Evolutionary conservation across 164 flowering plant genomes (phyloP).

Genomic region (Nymphaea colorata): DNA sequence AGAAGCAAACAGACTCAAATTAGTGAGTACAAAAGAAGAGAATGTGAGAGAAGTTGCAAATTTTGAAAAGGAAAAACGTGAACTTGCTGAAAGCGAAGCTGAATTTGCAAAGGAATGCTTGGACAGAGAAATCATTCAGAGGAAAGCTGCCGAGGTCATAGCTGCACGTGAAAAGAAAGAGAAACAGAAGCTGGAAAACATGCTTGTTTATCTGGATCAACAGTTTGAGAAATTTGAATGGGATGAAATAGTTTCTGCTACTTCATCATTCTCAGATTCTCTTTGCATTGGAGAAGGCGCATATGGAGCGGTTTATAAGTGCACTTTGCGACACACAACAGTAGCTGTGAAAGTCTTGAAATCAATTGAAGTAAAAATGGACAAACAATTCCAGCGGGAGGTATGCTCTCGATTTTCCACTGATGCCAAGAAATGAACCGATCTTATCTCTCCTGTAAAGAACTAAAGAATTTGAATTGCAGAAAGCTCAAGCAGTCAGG

Average conservation of each 20-base stretch:
- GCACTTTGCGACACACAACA: constrained; percentile 51
- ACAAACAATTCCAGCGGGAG: constrained; percentile 76
- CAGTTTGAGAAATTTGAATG: constrained; percentile 49
- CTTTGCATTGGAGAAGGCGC: constrained; percentile 70
- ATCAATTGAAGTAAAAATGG: constrained; percentile 26
- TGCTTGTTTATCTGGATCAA: constrained; percentile 21
- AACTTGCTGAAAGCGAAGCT: constrained; percentile 47
- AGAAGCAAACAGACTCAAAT: constrained; percentile 43
- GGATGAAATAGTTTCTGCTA: constrained; percentile 71
- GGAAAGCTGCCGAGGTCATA: constrained; percentile 46
- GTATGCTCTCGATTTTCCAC: constrained; percentile 14
- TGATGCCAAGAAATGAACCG: no score
- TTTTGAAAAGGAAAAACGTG: constrained; percentile 42
- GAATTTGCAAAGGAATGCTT: constrained; percentile 33
- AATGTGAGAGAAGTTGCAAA: constrained; percentile 42
- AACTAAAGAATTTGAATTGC: no score
- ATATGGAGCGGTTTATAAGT: constrained; percentile 69
- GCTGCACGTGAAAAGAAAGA: constrained; percentile 44
- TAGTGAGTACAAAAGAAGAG: constrained; percentile 35
- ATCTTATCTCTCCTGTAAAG: no score
- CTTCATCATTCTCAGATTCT: constrained; percentile 66
- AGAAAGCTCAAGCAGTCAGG: no score
- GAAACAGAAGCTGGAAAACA: constrained; percentile 47
- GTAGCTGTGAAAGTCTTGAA: constrained; percentile 80
- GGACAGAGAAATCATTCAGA: constrained; percentile 47